These are phyloP conservation scores for Dendrostoma leiphaemia DNA, from an alignment of 2,329 filamentous ascomycete species.

Conservation along the genomic window DNA sequence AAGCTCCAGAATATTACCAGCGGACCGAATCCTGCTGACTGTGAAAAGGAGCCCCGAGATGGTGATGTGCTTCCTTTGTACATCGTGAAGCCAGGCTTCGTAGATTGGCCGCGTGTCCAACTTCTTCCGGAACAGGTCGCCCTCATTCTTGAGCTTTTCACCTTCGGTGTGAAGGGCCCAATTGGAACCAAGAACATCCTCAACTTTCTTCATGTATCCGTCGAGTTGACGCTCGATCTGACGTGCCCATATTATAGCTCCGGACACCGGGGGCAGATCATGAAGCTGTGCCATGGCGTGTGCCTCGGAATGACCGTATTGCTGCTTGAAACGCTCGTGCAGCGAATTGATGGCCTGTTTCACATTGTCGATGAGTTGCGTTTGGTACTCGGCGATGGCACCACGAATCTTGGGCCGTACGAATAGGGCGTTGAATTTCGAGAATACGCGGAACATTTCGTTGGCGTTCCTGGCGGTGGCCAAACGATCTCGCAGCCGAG, in stretches of 20 bases:
- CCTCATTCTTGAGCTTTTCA: conserved; percentile 88
- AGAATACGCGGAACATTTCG: conserved; percentile 99
- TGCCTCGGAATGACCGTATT: conserved; percentile 96
- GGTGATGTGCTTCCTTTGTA: conserved; percentile 81
- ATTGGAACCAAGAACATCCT: conserved; percentile 90
- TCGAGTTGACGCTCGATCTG: conserved; percentile 96
- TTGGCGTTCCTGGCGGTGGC: conserved; percentile 96
- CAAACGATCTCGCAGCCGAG: conserved; percentile 83
- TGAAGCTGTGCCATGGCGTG: conserved; percentile 98
- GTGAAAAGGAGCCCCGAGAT: conserved; percentile 92
- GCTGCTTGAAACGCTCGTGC: conserved; percentile 97
- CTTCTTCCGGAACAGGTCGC: conserved; percentile 92
- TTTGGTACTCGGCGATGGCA: conserved; percentile 97
- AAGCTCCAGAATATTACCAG: conserved; percentile 84
- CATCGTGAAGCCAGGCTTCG: conserved; percentile 91
- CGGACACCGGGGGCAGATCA: conserved; percentile 91
- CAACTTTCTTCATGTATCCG: conserved; percentile 98
- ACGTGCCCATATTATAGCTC: conserved; percentile 94
- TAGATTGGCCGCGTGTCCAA: conserved; percentile 92
- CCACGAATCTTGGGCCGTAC: conserved; percentile 98
- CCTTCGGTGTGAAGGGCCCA: conserved; percentile 95
- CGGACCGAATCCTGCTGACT: conserved; percentile 83
- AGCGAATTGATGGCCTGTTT: conserved; percentile 91
- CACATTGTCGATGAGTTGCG: conserved; percentile 95
- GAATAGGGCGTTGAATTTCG: conserved; percentile 98